Evolutionary conservation across 2,329 filamentous ascomycete genomes (phyloP).

Genomic region (Cryoendolithus antarcticus): DNA sequence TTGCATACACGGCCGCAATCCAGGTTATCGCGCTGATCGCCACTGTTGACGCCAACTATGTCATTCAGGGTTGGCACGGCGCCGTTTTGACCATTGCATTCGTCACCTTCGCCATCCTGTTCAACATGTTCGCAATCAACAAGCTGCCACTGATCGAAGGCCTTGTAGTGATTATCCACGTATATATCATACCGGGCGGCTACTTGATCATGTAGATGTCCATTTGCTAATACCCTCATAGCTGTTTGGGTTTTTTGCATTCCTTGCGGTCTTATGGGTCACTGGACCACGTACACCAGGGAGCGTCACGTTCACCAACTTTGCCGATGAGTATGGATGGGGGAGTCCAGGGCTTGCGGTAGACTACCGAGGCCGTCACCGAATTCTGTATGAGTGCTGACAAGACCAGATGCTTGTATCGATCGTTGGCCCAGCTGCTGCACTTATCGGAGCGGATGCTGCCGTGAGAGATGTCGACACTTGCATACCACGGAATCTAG

Average conservation of each 20-base stretch:
- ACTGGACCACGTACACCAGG: slow-evolving; percentile 6
- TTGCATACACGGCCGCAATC: slow-evolving; percentile 15
- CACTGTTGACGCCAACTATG: slow-evolving; percentile 26
- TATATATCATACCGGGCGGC: slow-evolving; percentile 13
- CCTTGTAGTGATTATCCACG: slow-evolving; percentile 16
- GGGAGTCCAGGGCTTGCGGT: slow-evolving; percentile 12
- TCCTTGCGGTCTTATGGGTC: slow-evolving; percentile 9
- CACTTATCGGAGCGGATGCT: slow-evolving; percentile 27
- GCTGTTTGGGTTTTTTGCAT: slow-evolving; percentile 7
- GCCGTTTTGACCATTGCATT: slow-evolving; percentile 14
- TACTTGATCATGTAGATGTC: slow-evolving; percentile 4
- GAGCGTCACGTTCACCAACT: slow-evolving; percentile 12
- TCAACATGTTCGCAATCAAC: slow-evolving; percentile 20
- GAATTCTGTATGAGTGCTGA: too few relatives aligned
- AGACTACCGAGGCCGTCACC: too few relatives aligned
- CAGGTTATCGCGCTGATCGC: slow-evolving; percentile 24
- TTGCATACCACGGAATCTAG: too few relatives aligned
- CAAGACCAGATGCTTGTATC: slow-evolving; percentile 7
- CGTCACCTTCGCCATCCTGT: slow-evolving; percentile 13
- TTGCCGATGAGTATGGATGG: slow-evolving; percentile 16
- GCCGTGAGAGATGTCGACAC: slow-evolving; percentile 7
- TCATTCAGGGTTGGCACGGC: slow-evolving; percentile 5
- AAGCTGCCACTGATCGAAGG: slow-evolving; percentile 19
- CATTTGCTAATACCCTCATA: slow-evolving; percentile 18
- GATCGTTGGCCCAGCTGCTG: slow-evolving; percentile 22